Base-by-base conservation (phyloP, 2,329 filamentous ascomycete genomes). In the Stagonosporopsis chrysanthemi region DNA sequence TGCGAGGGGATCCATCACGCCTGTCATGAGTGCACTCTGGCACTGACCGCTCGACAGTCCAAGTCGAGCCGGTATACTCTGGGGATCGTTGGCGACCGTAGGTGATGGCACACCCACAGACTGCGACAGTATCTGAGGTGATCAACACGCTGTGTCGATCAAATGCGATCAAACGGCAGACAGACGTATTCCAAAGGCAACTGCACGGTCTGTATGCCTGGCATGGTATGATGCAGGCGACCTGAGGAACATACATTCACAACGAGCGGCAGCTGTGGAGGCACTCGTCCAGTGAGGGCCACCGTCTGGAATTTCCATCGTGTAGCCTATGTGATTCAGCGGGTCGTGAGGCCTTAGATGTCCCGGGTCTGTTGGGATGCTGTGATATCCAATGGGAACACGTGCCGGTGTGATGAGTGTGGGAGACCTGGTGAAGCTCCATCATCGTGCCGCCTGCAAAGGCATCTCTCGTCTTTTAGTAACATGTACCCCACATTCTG, bases 361-460 rank as follows among this genome's bases (percentile, higher is more conserved):
- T 36, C 14, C 33, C 35, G n/a, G 2, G 11, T n/a, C 4, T 49
- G 45, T 44, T 55, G 45, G 35, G 46, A 46, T 24, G 19, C 14
- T 6, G 2, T 11, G 31, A 22, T 28, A 26, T 23, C 46, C 53
- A 56, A 56, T 56, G n/a, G 47, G 53, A 46, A n/a, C 35, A 33
- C 23, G 15, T 36, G 14, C 35, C 46, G 35, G 17, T 36, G 40
- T 50, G 46, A 51, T 36, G 22, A 24, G n/a, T 24, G 19, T 7
- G 8, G 9, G 17, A 9, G 28, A 12, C 12, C 33, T n/a, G 46
- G 12, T 29, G 40, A 33, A 41, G 9, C 8, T 41, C 41, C 19
- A 17, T 17, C 19, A 56, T 43, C 29, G 36, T 26, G 23, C 46
- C 41, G 36, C 24, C 36, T 35, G 36, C 22, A 50, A 41, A 11